A percentile compares a stretch with the other conserved stretches of the same genome.
These are phyloP conservation scores for Pseudocercospora pini-densiflorae DNA, from an alignment of 2,329 filamentous ascomycete genomes.

Conservation along the genomic window DNA sequence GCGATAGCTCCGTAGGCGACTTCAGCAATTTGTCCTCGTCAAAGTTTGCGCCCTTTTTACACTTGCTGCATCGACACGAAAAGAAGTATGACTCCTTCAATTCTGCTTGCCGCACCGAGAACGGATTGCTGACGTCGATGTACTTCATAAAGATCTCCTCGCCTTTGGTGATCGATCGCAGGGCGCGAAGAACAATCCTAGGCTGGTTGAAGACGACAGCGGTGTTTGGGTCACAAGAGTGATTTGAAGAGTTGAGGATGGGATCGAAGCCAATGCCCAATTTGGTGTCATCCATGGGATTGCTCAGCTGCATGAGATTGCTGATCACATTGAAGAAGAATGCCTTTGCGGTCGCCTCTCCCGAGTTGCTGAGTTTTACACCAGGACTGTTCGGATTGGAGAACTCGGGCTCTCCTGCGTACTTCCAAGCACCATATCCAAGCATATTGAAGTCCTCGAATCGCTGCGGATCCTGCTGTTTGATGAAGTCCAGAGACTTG, in stretches of 20 bases:
- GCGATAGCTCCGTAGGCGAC: conserved; percentile 34
- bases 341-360: conserved; percentile 12
- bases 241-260: conserved; percentile 60
- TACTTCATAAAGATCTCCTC: conserved; percentile 68
- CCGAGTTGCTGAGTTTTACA: background rate
- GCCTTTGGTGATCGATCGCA: conserved; percentile 56
- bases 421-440: conserved; percentile 59
- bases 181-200: conserved; percentile 55
- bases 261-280: conserved; percentile 65
- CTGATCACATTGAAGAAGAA: conserved; percentile 53
- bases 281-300: conserved; percentile 57
- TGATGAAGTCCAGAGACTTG: conserved; percentile 56
- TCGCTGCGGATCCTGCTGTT: conserved; percentile 44
- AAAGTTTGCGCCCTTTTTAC: conserved; percentile 43
- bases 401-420: conserved; percentile 46
- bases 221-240: conserved; percentile 66
- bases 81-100: conserved; percentile 63
- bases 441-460: conserved; percentile 58
- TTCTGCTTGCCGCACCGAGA: conserved; percentile 55
- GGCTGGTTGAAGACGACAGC: conserved; percentile 62
- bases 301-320: conserved; percentile 64
- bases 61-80: conserved; percentile 60
- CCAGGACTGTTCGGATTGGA: background rate
- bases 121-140: conserved; percentile 60
- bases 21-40: conserved; percentile 50